Conservation (phyloP, 495 filamentous ascomycete species). For the Zalerion maritima region DNA sequence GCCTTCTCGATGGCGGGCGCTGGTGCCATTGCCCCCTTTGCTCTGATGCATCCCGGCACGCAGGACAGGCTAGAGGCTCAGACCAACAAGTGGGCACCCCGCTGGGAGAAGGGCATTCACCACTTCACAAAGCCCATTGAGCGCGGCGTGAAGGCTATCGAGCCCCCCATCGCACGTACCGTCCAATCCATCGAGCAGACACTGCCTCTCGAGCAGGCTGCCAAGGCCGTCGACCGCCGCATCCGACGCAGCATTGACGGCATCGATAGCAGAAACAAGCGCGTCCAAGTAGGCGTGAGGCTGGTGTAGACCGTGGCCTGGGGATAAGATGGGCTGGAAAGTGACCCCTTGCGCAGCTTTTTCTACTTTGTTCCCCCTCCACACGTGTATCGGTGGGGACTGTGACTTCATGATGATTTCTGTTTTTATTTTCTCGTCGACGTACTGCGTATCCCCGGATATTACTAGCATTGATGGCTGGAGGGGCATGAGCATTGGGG, state of each 20-base stretch:
- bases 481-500: no score
- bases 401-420: no score
- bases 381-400: no score
- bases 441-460: no score
- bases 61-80: conserved; percentile 26
- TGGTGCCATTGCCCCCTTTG: conserved; percentile 29
- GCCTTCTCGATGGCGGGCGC: conserved; percentile 29
- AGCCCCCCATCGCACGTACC: conserved; percentile 24
- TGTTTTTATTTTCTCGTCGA: no score
- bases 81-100: conserved; percentile 32
- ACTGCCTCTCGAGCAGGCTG: conserved; percentile 30
- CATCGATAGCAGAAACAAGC: no score
- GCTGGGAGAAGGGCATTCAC: conserved; percentile 35
- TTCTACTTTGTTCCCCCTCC: no score
- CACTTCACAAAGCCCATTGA: conserved; percentile 28
- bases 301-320: no score
- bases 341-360: no score
- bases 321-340: no score
- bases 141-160: conserved; percentile 24
- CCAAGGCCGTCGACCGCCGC: conserved; percentile 21
- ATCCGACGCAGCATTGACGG: conserved; percentile 25
- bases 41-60: conserved; percentile 31
- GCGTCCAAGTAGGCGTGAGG: no score
- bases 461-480: no score
- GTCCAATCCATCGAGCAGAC: conserved; percentile 24